A percentile compares a stretch with the other conserved stretches of the same genome.
phyloP scores from a whole-genome alignment of 1,139 yeast species.

The Lodderomyces elongisporus region DNA sequence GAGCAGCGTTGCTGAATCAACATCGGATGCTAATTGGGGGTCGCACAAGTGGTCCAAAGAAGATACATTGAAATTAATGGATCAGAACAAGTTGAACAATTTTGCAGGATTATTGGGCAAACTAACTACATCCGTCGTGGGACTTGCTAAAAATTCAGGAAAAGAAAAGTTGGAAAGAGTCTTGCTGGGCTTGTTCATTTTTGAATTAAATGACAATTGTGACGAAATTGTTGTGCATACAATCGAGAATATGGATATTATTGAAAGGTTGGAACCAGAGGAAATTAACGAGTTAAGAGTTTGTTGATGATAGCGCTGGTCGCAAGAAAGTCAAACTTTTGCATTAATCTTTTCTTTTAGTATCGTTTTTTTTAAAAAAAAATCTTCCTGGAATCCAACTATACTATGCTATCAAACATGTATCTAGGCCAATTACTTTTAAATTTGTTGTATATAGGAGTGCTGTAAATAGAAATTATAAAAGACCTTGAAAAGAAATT shows the following conservation, averaged over 20 bases:
- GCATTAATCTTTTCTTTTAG: no score
- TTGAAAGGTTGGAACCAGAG: slow-evolving; percentile 40
- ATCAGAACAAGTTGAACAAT: slow-evolving; percentile 4
- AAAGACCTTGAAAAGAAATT: no score
- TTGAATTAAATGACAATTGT: slow-evolving; percentile 61
- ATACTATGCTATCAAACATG: no score
- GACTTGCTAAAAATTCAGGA: slow-evolving; percentile 25
- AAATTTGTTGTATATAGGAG: no score
- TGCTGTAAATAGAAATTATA: no score
- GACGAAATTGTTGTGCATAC: slow-evolving; percentile 64
- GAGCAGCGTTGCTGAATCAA: slow-evolving; percentile 25
- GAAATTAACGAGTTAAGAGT: slow-evolving; percentile 23
- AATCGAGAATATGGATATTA: slow-evolving; percentile 68
- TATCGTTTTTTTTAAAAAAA: no score
- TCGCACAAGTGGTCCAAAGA: slow-evolving; percentile 38
- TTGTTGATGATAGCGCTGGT: slow-evolving; percentile 18
- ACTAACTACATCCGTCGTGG: slow-evolving; percentile 13
- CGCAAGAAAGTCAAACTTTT: no score
- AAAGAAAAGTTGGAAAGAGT: slow-evolving; percentile 40
- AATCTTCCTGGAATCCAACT: no score
- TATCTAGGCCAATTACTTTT: no score
- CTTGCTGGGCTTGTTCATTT: slow-evolving; percentile 67
- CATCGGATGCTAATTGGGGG: slow-evolving; percentile 35
- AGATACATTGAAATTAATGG: slow-evolving; percentile 22
- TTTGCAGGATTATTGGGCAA: slow-evolving; percentile 19